Conservation (phyloP, 352 stramenopile species). For the Pythium oligandrum region DNA sequence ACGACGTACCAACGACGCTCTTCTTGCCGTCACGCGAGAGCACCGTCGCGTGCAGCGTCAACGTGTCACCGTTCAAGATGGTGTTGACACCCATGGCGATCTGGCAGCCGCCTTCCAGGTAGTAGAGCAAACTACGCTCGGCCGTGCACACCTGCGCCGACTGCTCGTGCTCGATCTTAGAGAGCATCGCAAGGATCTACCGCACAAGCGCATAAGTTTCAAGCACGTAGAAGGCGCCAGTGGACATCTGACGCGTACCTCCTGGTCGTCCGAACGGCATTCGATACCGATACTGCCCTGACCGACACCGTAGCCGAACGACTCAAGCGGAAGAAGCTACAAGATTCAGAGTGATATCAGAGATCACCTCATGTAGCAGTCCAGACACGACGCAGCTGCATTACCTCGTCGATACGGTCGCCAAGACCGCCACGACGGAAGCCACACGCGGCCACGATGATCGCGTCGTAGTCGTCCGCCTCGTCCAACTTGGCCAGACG, state of each 20-base stretch:
- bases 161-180: constrained; percentile 69
- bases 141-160: constrained; percentile 77
- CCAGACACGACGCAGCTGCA: background rate
- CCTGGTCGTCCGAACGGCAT: constrained; percentile 58
- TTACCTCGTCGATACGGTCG: constrained; percentile 65
- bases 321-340: constrained; percentile 52
- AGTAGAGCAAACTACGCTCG: constrained; percentile 77
- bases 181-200: constrained; percentile 74
- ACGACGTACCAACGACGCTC: constrained; percentile 34
- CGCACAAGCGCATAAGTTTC: background rate
- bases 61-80: constrained; percentile 48
- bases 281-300: constrained; percentile 87
- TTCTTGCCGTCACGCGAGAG: constrained; percentile 71
- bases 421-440: constrained; percentile 71
- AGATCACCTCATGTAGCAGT: background rate
- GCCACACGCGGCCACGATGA: constrained; percentile 82
- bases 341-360: background rate
- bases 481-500: constrained; percentile 81
- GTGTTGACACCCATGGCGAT: constrained; percentile 83
- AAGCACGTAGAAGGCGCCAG: background rate
- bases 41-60: constrained; percentile 67
- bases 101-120: constrained; percentile 84
- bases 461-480: constrained; percentile 80
- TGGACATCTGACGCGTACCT: constrained; percentile 21
- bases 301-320: constrained; percentile 80